A percentile compares a stretch with the other conserved stretches of the same genome.
These are phyloP conservation scores for Platanthera guangdongensis DNA, from an alignment of 106 monocot species.

Conservation along the genomic window DNA sequence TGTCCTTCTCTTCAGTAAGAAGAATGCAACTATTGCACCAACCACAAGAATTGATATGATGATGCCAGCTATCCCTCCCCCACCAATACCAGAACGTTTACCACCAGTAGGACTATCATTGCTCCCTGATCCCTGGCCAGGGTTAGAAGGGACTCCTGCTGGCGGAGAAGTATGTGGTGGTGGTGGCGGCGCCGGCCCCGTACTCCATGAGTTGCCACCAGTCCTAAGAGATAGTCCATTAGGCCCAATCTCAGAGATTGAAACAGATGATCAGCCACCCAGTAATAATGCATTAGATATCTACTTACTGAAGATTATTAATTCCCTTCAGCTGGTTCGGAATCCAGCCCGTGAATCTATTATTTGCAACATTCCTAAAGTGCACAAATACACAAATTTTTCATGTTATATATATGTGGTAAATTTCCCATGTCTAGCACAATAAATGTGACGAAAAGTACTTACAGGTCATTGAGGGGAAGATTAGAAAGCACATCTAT, in stretches of 20 bases:
- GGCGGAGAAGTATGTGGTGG: conserved; percentile 18
- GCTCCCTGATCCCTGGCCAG: conserved; percentile 34
- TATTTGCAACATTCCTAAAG: conserved; percentile 75
- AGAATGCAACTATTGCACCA: conserved; percentile 46
- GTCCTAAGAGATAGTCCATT: conserved; percentile 24
- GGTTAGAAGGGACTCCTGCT: conserved; percentile 29
- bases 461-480: conserved; percentile 75
- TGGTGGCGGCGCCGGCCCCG: conserved; percentile 49
- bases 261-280: neutral
- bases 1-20: conserved; percentile 39
- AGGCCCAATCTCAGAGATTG: neutral
- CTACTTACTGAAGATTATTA: conserved; percentile 63
- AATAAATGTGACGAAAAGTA: conserved; percentile 4
- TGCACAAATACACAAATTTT: conserved; percentile 7
- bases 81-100: conserved; percentile 46
- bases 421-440: neutral
- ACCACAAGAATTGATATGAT: conserved; percentile 53
- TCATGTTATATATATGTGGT: neutral
- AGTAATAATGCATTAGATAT: neutral
- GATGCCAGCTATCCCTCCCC: conserved; percentile 68
- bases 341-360: conserved; percentile 81
- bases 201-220: conserved; percentile 73
- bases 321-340: conserved; percentile 55
- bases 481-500: conserved; percentile 66
- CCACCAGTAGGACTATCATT: conserved; percentile 20